Conservation (phyloP, 73 alveolate genomes). For the Stentor roeselii region DNA sequence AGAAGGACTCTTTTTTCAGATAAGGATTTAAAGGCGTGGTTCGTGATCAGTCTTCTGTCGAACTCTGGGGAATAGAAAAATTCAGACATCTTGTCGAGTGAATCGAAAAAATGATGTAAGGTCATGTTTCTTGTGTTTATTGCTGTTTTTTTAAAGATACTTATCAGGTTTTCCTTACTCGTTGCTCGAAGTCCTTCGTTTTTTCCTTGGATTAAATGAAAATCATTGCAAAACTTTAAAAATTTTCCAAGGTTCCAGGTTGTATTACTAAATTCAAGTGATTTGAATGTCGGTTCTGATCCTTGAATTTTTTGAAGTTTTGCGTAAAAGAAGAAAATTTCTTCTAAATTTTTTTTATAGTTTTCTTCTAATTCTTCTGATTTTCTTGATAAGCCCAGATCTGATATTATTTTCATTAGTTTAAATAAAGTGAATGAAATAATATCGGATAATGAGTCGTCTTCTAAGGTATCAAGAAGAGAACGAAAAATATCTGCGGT, state of each 20-base stretch:
- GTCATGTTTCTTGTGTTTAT: background rate
- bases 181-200: background rate
- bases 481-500: background rate
- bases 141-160: constrained; percentile 9
- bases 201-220: background rate
- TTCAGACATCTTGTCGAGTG: constrained; percentile 20
- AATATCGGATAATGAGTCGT: background rate
- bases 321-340: constrained; percentile 17
- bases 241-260: background rate
- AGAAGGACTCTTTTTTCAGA: constrained; percentile 1
- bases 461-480: background rate
- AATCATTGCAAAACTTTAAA: background rate
- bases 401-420: too few relatives aligned
- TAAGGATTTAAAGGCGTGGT: background rate
- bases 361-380: background rate
- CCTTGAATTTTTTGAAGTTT: constrained; percentile 18
- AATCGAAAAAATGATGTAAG: background rate
- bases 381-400: background rate
- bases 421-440: background rate
- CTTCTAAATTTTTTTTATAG: background rate
- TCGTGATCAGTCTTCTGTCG: background rate
- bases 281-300: background rate
- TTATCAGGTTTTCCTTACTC: background rate
- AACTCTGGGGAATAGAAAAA: background rate
- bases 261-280: background rate